Evolutionary conservation across 2,329 filamentous ascomycete genomes (phyloP).

Genomic region (Arthroderma sp.): DNA sequence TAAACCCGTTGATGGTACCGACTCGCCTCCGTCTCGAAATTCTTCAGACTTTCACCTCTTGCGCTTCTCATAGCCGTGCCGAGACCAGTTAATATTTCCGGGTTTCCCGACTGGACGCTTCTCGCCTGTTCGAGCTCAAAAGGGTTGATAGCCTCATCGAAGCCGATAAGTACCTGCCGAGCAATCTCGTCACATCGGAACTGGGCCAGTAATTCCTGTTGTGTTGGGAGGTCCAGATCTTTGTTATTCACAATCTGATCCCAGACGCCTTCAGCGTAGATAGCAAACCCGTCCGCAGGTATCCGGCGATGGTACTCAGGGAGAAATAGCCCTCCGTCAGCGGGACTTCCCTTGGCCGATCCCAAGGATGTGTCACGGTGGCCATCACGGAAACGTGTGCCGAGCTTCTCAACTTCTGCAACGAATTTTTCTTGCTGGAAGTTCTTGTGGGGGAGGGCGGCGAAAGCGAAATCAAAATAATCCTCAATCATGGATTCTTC

Average conservation of each 20-base stretch:
- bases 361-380: slow-evolving; percentile 55
- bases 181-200: slow-evolving; percentile 97
- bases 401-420: slow-evolving; percentile 64
- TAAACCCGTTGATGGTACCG: slow-evolving; percentile 96
- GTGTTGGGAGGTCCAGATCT: slow-evolving; percentile 87
- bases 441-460: slow-evolving; percentile 90
- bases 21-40: slow-evolving; percentile 83
- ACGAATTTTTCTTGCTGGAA: slow-evolving; percentile 86
- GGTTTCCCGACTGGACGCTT: slow-evolving; percentile 56
- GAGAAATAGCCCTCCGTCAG: slow-evolving; percentile 71
- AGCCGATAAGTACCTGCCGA: slow-evolving; percentile 69
- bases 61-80: slow-evolving; percentile 60
- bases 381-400: slow-evolving; percentile 68
- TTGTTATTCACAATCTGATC: slow-evolving; percentile 99
- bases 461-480: slow-evolving; percentile 98
- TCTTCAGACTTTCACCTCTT: slow-evolving; percentile 58
- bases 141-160: slow-evolving; percentile 68
- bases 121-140: slow-evolving; percentile 78
- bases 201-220: slow-evolving; percentile 91
- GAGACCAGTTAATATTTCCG: slow-evolving; percentile 59
- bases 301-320: slow-evolving; percentile 93
- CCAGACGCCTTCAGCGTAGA: slow-evolving; percentile 91
- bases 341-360: slow-evolving; percentile 52
- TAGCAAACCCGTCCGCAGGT: slow-evolving; percentile 88
- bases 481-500: slow-evolving; percentile 85